A percentile compares a stretch with the other conserved stretches of the same genome.
Evolutionary conservation across 2,329 filamentous ascomycete genomes (phyloP).

Genomic region (Trichoderma breve): DNA sequence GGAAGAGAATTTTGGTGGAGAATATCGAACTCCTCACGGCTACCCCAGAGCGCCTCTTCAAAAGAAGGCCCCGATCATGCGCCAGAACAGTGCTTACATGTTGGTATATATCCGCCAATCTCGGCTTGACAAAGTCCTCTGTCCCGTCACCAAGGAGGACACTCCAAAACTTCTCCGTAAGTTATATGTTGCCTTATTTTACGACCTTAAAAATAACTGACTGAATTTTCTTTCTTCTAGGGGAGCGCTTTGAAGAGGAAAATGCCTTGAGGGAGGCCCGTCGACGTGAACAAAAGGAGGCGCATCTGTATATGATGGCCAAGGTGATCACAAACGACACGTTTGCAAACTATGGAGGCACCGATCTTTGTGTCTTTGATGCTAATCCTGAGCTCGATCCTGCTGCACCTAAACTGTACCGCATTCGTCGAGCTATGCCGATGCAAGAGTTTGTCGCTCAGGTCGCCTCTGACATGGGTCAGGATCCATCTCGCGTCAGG

Average conservation of each 20-base stretch:
- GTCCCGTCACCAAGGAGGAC: slow-evolving; percentile 71
- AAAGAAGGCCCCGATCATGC: slow-evolving; percentile 59
- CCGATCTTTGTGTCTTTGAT: slow-evolving; percentile 75
- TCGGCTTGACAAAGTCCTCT: slow-evolving; percentile 77
- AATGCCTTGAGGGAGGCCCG: slow-evolving; percentile 70
- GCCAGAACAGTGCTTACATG: slow-evolving; percentile 92
- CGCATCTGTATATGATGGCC: slow-evolving; percentile 85
- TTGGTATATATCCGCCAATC: slow-evolving; percentile 93
- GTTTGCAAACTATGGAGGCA: slow-evolving; percentile 77
- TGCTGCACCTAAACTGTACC: slow-evolving; percentile 69
- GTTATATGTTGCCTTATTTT: slow-evolving; percentile 27
- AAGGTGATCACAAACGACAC: slow-evolving; percentile 79
- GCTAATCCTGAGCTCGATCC: slow-evolving; percentile 61
- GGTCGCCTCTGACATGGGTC: slow-evolving; percentile 67
- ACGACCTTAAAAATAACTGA: slow-evolving; percentile 21
- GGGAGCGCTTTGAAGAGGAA: slow-evolving; percentile 78
- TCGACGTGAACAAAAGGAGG: slow-evolving; percentile 87
- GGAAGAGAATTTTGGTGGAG: slow-evolving; percentile 95
- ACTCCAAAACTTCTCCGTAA: slow-evolving; percentile 78
- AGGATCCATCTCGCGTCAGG: slow-evolving; percentile 69
- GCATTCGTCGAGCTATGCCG: slow-evolving; percentile 70
- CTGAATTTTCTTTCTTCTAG: slow-evolving; percentile 37
- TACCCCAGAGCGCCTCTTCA: slow-evolving; percentile 46
- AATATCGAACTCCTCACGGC: slow-evolving; percentile 60
- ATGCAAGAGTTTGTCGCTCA: slow-evolving; percentile 70